Evolutionary conservation across 2,329 filamentous ascomycete species (phyloP), one percentile per base, ranked within the genome.

Genomic region (Pseudofabraea citricarpa): DNA sequence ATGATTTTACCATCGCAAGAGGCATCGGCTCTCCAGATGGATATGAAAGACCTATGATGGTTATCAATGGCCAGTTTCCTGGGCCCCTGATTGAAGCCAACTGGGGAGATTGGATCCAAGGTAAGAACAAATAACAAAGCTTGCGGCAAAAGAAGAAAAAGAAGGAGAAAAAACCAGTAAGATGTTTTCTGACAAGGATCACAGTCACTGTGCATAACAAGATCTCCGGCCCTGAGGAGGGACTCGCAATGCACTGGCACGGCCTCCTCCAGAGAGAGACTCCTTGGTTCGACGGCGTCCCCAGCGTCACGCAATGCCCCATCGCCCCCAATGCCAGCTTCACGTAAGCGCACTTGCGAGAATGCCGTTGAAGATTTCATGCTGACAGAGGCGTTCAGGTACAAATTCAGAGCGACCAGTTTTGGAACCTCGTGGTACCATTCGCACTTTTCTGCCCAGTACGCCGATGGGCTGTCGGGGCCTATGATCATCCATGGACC

Each of bases 121-220:
- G n/a, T n/a, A n/a, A n/a, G n/a, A n/a, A n/a, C n/a, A n/a, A n/a
- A n/a, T n/a, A n/a, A n/a, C n/a, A n/a, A n/a, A n/a, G n/a, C n/a
- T n/a, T n/a, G n/a, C n/a, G n/a, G n/a, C n/a, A n/a, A n/a, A n/a
- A n/a, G n/a, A n/a, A n/a, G n/a, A n/a, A n/a, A n/a, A n/a, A n/a
- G n/a, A n/a, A n/a, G n/a, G n/a, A n/a, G n/a, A n/a, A n/a, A n/a
- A n/a, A n/a, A n/a, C n/a, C n/a, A n/a, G n/a, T n/a, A n/a, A n/a
- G n/a, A n/a, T n/a, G n/a, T n/a, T n/a, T n/a, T n/a, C n/a, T n/a
- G n/a, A n/a, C n/a, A n/a, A n/a, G n/a, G 41, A 77, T 88, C 35
- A 81, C 79, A 22, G 74, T 90, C 43, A 73, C 78, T 62, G n/a
- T n/a, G n/a, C n/a, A n/a, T n/a, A 93, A 93, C 63, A 75, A 81